A percentile compares a stretch with the other conserved stretches of the same genome.
These are phyloP conservation scores for Malassezia sp. DNA, from an alignment of 1,284 basidiomycete genomes.

Conservation along the genomic window DNA sequence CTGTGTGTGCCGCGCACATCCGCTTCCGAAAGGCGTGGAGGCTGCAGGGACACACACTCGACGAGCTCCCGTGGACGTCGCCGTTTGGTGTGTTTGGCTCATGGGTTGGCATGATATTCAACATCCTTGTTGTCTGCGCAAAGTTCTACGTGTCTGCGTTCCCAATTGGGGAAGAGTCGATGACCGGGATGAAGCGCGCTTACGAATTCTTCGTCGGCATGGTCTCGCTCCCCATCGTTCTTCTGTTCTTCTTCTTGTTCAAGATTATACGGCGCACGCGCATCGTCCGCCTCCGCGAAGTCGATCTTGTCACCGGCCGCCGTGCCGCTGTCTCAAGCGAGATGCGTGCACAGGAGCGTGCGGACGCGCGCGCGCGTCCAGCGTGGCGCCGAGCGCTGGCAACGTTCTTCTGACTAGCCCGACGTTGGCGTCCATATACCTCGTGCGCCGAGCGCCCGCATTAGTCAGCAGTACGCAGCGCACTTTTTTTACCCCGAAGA, in stretches of 20 bases:
- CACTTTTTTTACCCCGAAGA: too few relatives aligned
- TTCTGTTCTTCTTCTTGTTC: conserved; percentile 22
- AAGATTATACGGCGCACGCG: conserved; percentile 28
- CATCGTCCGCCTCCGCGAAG: conserved; percentile 26
- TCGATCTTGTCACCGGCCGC: conserved; percentile 40
- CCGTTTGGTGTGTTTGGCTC: conserved; percentile 50
- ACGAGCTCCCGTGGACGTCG: conserved; percentile 51
- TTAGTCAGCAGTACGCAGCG: too few relatives aligned
- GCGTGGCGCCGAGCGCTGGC: too few relatives aligned
- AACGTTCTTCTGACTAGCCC: too few relatives aligned
- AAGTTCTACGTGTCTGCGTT: conserved; percentile 26
- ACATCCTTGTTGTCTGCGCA: conserved; percentile 26
- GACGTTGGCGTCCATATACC: too few relatives aligned
- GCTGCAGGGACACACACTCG: conserved; percentile 49
- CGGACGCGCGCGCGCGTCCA: conserved; percentile 26
- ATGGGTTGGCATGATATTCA: conserved; percentile 47
- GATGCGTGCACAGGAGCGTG: conserved; percentile 36
- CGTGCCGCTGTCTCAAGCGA: conserved; percentile 32
- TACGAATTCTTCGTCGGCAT: conserved; percentile 50
- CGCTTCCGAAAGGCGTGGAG: conserved; percentile 51
- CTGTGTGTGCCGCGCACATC: conserved; percentile 41
- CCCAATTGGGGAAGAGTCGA: conserved; percentile 37
- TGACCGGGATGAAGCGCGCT: conserved; percentile 36
- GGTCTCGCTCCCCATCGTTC: conserved; percentile 43
- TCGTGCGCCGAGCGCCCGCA: too few relatives aligned